A percentile compares a stretch with the other conserved stretches of the same genome.
Evolutionary conservation across 345 rosid genomes (phyloP).

Genomic region (Euphorbia pulcherrima): DNA sequence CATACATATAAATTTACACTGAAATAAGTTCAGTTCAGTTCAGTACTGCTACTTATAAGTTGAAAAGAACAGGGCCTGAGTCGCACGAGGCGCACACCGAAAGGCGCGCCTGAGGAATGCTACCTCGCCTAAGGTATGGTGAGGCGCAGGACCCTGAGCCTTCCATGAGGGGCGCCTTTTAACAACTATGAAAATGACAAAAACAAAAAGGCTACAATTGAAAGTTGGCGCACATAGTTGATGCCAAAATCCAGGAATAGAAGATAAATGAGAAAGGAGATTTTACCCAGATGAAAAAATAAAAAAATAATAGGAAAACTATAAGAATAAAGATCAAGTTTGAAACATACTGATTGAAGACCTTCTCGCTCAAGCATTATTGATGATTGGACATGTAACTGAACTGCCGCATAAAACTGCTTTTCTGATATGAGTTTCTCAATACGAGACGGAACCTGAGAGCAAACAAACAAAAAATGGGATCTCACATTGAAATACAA

Average conservation of each 20-base stretch:
- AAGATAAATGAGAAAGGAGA: constrained; percentile 1
- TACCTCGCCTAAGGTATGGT: too few relatives aligned
- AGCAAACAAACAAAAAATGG: constrained; percentile 10
- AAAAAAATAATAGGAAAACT: background rate
- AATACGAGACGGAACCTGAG: constrained; percentile 78
- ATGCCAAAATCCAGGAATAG: constrained; percentile 4
- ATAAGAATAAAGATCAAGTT: background rate
- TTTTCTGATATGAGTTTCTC: constrained; percentile 88
- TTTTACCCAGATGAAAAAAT: background rate
- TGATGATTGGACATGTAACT: constrained; percentile 70
- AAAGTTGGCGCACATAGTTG: background rate
- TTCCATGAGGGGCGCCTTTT: too few relatives aligned
- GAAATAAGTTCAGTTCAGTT: too few relatives aligned
- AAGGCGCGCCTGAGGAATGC: too few relatives aligned
- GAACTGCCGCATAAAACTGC: constrained; percentile 89
- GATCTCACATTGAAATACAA: constrained; percentile 4
- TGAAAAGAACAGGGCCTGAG: too few relatives aligned
- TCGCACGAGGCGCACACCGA: too few relatives aligned
- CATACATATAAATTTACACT: too few relatives aligned
- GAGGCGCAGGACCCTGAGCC: too few relatives aligned
- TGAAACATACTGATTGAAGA: constrained; percentile 72
- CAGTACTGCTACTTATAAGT: too few relatives aligned
- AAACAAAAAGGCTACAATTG: background rate
- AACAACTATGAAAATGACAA: too few relatives aligned
- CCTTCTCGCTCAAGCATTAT: constrained; percentile 98